Base-by-base conservation (phyloP, 148 eudicot genomes). In the Oxyria digyna region DNA sequence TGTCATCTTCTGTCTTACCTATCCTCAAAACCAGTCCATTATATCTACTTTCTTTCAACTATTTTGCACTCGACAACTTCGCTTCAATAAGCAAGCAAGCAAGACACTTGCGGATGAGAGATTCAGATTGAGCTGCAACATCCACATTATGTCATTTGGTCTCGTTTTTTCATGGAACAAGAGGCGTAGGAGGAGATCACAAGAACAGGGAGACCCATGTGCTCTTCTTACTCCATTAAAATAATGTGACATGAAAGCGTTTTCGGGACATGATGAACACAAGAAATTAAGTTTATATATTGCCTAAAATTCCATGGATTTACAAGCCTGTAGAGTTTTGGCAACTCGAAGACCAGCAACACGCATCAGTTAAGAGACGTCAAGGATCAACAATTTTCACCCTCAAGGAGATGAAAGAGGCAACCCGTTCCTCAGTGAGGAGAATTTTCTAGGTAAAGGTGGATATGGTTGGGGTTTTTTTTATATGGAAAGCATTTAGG, bases 391-490 rank as follows among this genome's bases (percentile, higher is more conserved):
- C 91, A 18, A 87, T 90, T 72, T 90, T 78, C 78, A 93, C 90
- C 27, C 82, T 87, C 71, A 88, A 74, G 76, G 90, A 93, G 78
- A 93, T 90, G 98, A 91, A 93, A 67, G 88, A 83, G 76, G 95
- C 96, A 49, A 87, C 98, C 45, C 72, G 79, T 68, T 82, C 81
- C 67, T 93, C 55, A 85, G 85, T 32, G 95, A 93, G 8, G 95
- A 84, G 29, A 87, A 90, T 67, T 74, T 90, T 35, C 82, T 93
- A 3, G 98, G 96, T 23, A 90, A 90, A 76, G 97, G 98, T 67
- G 98, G 97, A 63, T 93, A 90, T 71, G 98, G 97, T 62, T 74
- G 85, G 33, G 98, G n/a, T n/a, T n/a, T n/a, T n/a, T n/a, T n/a
- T n/a, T n/a, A n/a, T n/a, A n/a, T n/a, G n/a, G n/a, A n/a, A n/a